These are phyloP conservation scores for Arthroderma sp. DNA, from an alignment of 2,329 filamentous ascomycete genomes.

Conservation along the genomic window DNA sequence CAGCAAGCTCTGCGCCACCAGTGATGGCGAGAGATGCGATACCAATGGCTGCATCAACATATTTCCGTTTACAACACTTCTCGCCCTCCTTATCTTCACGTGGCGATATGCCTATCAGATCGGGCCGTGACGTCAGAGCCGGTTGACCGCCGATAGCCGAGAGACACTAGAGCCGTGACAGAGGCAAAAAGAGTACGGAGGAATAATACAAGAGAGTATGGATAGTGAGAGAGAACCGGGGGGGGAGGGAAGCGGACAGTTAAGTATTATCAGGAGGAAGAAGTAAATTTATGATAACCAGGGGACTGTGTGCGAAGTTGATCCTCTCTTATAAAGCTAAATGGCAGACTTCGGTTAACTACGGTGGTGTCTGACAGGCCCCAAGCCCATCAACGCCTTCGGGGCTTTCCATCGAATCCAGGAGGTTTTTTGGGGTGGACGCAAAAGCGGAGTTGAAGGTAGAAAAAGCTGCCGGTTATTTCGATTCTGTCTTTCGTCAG, in stretches of 20 bases:
- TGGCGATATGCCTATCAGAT: constrained; percentile 1
- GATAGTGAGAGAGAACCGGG: background rate
- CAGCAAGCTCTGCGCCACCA: constrained; percentile 5
- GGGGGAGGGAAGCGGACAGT: background rate
- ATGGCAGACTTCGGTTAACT: no score
- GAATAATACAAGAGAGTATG: background rate
- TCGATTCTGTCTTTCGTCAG: no score
- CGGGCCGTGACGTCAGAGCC: constrained; percentile 5
- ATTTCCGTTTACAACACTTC: background rate
- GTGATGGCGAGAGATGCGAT: constrained; percentile 5
- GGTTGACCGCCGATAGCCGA: constrained; percentile 6
- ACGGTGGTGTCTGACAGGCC: no score
- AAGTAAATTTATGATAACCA: no score
- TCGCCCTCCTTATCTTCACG: background rate
- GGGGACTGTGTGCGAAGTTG: no score
- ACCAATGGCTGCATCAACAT: constrained; percentile 9
- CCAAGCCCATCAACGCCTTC: no score
- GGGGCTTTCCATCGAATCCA: no score
- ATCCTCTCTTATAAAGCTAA: no score
- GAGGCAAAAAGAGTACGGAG: background rate
- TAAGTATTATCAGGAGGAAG: no score
- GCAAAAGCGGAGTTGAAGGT: no score
- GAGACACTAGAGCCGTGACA: background rate
- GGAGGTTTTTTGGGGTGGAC: no score
- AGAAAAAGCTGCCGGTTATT: no score